Evolutionary conservation across 805 yeast species (phyloP), one percentile per base, ranked within the genome.

Genomic region (Schizosaccharomyces osmophilus): DNA sequence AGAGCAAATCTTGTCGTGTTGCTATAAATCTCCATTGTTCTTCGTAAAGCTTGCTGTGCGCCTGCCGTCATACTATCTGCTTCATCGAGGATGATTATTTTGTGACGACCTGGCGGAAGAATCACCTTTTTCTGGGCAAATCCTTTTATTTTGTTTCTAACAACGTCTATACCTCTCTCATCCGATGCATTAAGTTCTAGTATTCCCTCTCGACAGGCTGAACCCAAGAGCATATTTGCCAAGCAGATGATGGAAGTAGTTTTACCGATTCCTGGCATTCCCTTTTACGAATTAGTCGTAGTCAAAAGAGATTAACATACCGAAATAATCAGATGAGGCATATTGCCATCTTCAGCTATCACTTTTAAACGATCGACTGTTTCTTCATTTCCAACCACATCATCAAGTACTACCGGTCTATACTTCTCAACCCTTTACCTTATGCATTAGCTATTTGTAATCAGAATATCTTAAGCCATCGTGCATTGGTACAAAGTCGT

Each of bases 51-150:
- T 70, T 87, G 95, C 70, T 88, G 97, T 1, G 97, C 96, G 48
- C 95, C 96, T 0, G 95, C 87, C 0, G 97, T 88, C 97, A 88
- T 88, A 13, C 93, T 83, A 69, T 88, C 97, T 0, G 96, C 97
- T 72, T 88, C 98, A 72, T 90, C 98, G 65, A 93, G 73, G 61
- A 93, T 90, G 65, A 93, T 79, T 62, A 93, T 86, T 77, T 93
- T 93, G 70, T 90, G 97, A 66, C 90, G 78, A 0, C 96, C 96
- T 0, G 83, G 79, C 0, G 96, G 95, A 64, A 93, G 74, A 68
- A 77, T 82, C 59, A 89, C 90, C 70, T 87, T 89, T 67, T 89
- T 89, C 69, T 88, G 97, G 3, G 98, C 97, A 78, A 93, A 93
- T 64, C 86, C 87, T 72, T 93, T 93, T 73, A 93, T 93, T 67